Percentiles rank a stretch among this genome's conserved stretches.
Evolutionary conservation across 805 yeast species (phyloP).

Genomic region (Yamadazyma olivae): DNA sequence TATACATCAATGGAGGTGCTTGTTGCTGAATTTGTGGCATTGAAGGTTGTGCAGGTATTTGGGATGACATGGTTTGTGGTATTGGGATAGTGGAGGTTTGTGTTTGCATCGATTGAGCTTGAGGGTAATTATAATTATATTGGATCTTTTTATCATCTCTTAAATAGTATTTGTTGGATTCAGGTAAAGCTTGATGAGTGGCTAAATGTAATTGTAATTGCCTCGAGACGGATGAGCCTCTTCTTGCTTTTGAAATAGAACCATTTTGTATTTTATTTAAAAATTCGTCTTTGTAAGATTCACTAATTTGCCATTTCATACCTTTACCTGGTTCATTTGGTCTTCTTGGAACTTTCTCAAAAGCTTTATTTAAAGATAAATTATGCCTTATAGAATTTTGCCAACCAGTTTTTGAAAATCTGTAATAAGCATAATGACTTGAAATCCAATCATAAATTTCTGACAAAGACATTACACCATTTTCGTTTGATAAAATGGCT

Average conservation of each 20-base stretch:
- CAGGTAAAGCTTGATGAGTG: constrained; percentile 53
- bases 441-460: constrained; percentile 94
- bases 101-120: constrained; percentile 1
- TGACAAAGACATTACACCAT: constrained; percentile 83
- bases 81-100: constrained; percentile 1
- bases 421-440: constrained; percentile 83
- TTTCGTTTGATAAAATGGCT: constrained; percentile 84
- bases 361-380: constrained; percentile 89
- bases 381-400: constrained; percentile 97
- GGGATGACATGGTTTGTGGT: not conserved
- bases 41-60: not conserved
- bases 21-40: constrained; percentile 2
- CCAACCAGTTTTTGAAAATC: constrained; percentile 95
- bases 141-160: constrained; percentile 16
- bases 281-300: constrained; percentile 79
- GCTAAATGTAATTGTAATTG: constrained; percentile 75
- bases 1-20: constrained; percentile 21
- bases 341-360: constrained; percentile 93
- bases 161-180: constrained; percentile 30
- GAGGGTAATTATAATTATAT: constrained; percentile 4
- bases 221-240: constrained; percentile 80
- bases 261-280: constrained; percentile 77
- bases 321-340: constrained; percentile 98
- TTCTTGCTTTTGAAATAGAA: constrained; percentile 64
- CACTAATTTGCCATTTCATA: constrained; percentile 97